Evolutionary conservation across 2,329 filamentous ascomycete genomes (phyloP).

Genomic region (Scedosporium minutisporum): DNA sequence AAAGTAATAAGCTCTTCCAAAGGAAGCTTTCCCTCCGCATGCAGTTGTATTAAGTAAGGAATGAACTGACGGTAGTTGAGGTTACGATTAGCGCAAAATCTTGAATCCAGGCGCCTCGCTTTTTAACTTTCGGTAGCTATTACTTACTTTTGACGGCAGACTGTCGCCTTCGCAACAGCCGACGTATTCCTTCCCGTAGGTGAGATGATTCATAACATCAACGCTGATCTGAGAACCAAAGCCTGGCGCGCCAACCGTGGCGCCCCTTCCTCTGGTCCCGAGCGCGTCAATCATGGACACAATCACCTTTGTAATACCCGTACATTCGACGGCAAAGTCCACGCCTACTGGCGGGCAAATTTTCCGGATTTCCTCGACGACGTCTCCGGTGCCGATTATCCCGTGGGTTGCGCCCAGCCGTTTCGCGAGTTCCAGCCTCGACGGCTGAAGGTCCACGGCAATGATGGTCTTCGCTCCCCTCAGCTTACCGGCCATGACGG

Average conservation of each 20-base stretch:
- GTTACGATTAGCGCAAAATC: neutral
- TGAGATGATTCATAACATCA: conserved; percentile 17
- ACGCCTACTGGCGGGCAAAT: conserved; percentile 17
- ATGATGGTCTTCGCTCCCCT: conserved; percentile 18
- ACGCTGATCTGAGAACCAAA: conserved; percentile 12
- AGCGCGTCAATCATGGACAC: conserved; percentile 36
- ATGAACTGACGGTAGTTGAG: conserved; percentile 16
- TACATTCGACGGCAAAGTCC: conserved; percentile 22
- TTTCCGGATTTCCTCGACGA: conserved; percentile 17
- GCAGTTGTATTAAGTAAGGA: conserved; percentile 22
- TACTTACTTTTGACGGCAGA: conserved; percentile 14
- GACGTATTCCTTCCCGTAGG: conserved; percentile 18
- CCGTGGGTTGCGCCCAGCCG: conserved; percentile 23
- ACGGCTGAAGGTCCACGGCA: conserved; percentile 18
- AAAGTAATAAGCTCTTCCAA: conserved; percentile 22
- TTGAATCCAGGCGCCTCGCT: neutral
- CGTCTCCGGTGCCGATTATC: conserved; percentile 16
- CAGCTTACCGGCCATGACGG: conserved; percentile 22
- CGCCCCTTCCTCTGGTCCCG: conserved; percentile 15
- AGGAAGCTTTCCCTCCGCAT: conserved; percentile 22
- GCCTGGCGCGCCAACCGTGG: conserved; percentile 18
- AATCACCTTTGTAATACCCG: conserved; percentile 27
- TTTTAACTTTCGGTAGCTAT: neutral
- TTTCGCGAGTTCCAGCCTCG: conserved; percentile 19
- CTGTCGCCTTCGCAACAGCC: conserved; percentile 19